Conservation (phyloP, 1,139 yeast species). For the Arxiozyma telluris region DNA sequence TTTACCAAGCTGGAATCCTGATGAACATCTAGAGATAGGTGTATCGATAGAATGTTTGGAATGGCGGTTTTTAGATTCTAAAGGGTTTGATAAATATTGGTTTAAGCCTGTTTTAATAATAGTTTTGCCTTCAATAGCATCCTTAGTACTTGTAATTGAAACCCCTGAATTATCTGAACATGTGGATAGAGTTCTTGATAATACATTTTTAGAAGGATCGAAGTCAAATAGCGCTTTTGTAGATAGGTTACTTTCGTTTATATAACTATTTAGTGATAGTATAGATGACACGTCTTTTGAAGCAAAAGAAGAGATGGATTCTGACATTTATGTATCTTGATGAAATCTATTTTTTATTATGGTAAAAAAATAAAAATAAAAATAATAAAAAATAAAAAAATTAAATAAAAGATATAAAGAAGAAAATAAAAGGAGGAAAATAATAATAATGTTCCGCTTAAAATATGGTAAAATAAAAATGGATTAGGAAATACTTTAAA, state of each 20-base stretch:
- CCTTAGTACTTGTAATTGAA: slow-evolving; percentile 65
- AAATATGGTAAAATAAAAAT: too few species aligned
- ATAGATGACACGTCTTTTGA: slow-evolving; percentile 11
- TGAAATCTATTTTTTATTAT: not conserved
- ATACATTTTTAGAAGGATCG: slow-evolving; percentile 17
- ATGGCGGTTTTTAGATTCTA: not conserved
- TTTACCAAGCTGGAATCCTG: not conserved
- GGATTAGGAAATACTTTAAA: too few species aligned
- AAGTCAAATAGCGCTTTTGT: slow-evolving; percentile 20
- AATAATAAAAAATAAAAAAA: too few species aligned
- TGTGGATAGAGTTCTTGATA: slow-evolving; percentile 50
- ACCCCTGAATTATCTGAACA: slow-evolving; percentile 56
- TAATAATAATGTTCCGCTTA: too few species aligned
- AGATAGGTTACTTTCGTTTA: slow-evolving; percentile 16
- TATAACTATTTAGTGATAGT: slow-evolving; percentile 8
- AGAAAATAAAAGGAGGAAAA: not conserved
- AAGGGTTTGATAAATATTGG: not conserved
- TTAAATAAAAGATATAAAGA: too few species aligned
- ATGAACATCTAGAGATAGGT: not conserved
- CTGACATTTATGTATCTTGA: slow-evolving; percentile 8
- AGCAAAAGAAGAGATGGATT: slow-evolving; percentile 14
- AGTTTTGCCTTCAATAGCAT: slow-evolving; percentile 58
- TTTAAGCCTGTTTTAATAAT: slow-evolving; percentile 34
- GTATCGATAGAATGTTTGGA: not conserved
- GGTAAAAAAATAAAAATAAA: not conserved